Base-by-base conservation (phyloP, 2,329 filamentous ascomycete species). In the Pyrenophora seminiperda region DNA sequence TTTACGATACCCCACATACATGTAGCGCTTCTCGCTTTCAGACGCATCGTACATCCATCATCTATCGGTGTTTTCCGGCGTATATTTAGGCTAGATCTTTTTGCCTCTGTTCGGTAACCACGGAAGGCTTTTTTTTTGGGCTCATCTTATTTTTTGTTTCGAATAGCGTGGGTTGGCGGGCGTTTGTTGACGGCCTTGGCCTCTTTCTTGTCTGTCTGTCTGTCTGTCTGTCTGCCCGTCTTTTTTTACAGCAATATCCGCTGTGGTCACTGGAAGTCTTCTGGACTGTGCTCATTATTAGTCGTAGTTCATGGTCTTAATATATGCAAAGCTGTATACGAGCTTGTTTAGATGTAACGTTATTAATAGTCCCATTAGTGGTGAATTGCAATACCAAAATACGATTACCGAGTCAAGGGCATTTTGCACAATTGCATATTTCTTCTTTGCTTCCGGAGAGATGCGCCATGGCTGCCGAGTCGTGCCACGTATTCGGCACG, bases 1-100 rank as follows among this genome's bases (percentile, higher is more conserved):
- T 54, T 54, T 39, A 51, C 42, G 57, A 62, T 62, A 62, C 59
- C 59, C 57, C 43, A 47, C 36, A 33, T 48, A 43, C 27, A 52
- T 53, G 32, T 33, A 37, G 41, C 48, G 42, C 46, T 44, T 47
- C 42, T 42, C 20, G 20, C 45, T 34, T 47, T 52, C 18, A 29
- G 37, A 33, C 37, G 14, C 18, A 22, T 33, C 32, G 33, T 24
- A 18, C 11, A 10, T 29, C 27, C 44, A 31, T 32, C 31, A 45
- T 55, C 19, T 22, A 20, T 47, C 24, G 49, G 53, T 37, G 49
- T 49, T 53, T 34, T 47, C 29, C 17, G 46, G 45, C 45, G 46
- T 36, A 17, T 14, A 44, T 15, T 18, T 14, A 13, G 43, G 34
- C 29, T 30, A 36, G 43, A 37, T 10, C 10, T 15, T 3, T 18